phyloP scores from a whole-genome alignment of 805 yeast genomes.

The Schwanniomyces pseudopolymorphus region DNA sequence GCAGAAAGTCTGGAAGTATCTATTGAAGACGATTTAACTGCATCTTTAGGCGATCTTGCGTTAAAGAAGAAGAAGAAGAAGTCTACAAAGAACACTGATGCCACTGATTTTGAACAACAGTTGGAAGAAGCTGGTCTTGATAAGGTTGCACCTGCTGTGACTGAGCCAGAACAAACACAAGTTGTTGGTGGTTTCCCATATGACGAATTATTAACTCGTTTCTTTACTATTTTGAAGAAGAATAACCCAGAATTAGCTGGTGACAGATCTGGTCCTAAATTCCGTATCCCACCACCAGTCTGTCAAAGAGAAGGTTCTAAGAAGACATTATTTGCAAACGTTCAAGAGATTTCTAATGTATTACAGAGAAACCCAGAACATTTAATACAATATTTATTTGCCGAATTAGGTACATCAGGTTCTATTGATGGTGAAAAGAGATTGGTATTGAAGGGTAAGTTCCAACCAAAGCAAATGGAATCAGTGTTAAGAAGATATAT shows the following conservation, averaged over 20 bases:
- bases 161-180: constrained; percentile 25
- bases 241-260: constrained; percentile 99
- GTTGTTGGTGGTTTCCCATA: constrained; percentile 65
- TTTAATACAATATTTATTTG: constrained; percentile 92
- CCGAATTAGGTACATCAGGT: constrained; percentile 99
- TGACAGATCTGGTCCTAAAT: constrained; percentile 86
- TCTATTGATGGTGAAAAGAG: constrained; percentile 98
- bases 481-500: constrained; percentile 94
- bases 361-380: constrained; percentile 97
- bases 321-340: constrained; percentile 94
- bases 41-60: constrained; percentile 39
- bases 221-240: constrained; percentile 79
- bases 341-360: constrained; percentile 90
- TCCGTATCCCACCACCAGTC: constrained; percentile 96
- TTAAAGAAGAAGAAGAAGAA: constrained; percentile 82
- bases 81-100: constrained; percentile 52
- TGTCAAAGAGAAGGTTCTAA: constrained; percentile 97
- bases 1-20: constrained; percentile 21
- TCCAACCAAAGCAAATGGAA: constrained; percentile 96
- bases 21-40: constrained; percentile 30
- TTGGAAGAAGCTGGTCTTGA: constrained; percentile 87
- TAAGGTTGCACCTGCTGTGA: constrained; percentile 34
- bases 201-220: constrained; percentile 74
- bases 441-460: constrained; percentile 95
- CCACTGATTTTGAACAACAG: constrained; percentile 84